A percentile compares a stretch with the other conserved stretches of the same genome.
These are phyloP conservation scores for Pichia sp. DNA, from an alignment of 1,139 yeast species.

Conservation along the genomic window DNA sequence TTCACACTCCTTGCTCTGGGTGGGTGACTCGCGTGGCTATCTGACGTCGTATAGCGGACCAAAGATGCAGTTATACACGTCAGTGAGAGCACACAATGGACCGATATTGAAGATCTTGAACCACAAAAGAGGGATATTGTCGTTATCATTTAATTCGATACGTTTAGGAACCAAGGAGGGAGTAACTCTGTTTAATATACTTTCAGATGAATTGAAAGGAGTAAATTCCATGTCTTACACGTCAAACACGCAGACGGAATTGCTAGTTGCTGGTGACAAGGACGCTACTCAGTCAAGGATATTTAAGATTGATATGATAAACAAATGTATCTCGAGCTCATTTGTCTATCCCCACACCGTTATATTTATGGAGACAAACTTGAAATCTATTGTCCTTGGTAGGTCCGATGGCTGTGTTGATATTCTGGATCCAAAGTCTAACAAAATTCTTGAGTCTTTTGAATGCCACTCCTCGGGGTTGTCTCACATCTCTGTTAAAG, in stretches of 20 bases:
- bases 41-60: slow-evolving; percentile 32
- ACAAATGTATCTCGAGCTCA: slow-evolving; percentile 40
- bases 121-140: slow-evolving; percentile 54
- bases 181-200: slow-evolving; percentile 39
- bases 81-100: slow-evolving; percentile 45
- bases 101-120: slow-evolving; percentile 49
- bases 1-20: slow-evolving; percentile 73
- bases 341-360: slow-evolving; percentile 40
- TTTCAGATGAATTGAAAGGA: slow-evolving; percentile 28
- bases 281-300: slow-evolving; percentile 37
- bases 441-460: slow-evolving; percentile 53
- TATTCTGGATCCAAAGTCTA: slow-evolving; percentile 64
- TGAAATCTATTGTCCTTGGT: slow-evolving; percentile 56
- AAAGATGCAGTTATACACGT: slow-evolving; percentile 43
- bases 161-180: slow-evolving; percentile 60
- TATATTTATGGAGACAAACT: slow-evolving; percentile 37
- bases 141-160: slow-evolving; percentile 50
- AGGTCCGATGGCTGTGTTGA: slow-evolving; percentile 66
- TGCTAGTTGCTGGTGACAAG: slow-evolving; percentile 42
- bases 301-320: slow-evolving; percentile 57
- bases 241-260: slow-evolving; percentile 37
- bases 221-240: slow-evolving; percentile 31
- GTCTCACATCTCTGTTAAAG: slow-evolving; percentile 74
- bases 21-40: slow-evolving; percentile 58
- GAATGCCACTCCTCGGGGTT: slow-evolving; percentile 72